phyloP scores from a whole-genome alignment of 2,329 filamentous ascomycete species.

The Gnomoniopsis sp. region DNA sequence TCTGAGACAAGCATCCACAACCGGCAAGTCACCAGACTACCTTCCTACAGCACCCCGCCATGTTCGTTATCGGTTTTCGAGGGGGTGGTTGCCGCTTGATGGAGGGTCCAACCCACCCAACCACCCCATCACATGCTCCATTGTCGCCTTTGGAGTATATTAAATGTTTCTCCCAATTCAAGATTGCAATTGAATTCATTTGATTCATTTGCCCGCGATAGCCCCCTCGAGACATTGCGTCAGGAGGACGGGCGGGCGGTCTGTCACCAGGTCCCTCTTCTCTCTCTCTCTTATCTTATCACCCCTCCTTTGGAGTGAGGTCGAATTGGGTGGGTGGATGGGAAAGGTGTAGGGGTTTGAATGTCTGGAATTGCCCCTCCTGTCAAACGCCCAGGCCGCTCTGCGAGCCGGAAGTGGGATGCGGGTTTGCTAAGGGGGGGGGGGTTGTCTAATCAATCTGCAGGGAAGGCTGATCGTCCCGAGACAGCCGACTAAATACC shows the following conservation, averaged over 20 bases:
- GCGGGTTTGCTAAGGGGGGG: background rate
- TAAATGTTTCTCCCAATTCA: background rate
- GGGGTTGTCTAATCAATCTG: background rate
- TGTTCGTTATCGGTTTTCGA: background rate
- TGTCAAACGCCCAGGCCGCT: too few relatives aligned
- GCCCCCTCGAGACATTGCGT: background rate
- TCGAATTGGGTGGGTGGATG: constrained; percentile 13
- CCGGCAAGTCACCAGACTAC: background rate
- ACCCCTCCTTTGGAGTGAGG: constrained; percentile 17
- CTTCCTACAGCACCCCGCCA: background rate
- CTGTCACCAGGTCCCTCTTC: background rate
- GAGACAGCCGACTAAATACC: background rate
- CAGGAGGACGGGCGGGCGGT: background rate
- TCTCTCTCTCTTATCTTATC: constrained; percentile 16
- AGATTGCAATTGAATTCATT: background rate
- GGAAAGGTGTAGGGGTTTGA: background rate
- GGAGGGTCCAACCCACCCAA: background rate
- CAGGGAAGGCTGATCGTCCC: background rate
- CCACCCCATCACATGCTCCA: background rate
- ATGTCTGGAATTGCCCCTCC: background rate
- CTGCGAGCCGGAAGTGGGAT: background rate
- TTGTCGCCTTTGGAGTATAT: background rate
- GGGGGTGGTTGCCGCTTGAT: background rate
- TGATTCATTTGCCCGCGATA: background rate
- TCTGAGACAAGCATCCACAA: constrained; percentile 6